Conservation (phyloP, 1,284 basidiomycete genomes). For the Papiliotrema terrestris region DNA sequence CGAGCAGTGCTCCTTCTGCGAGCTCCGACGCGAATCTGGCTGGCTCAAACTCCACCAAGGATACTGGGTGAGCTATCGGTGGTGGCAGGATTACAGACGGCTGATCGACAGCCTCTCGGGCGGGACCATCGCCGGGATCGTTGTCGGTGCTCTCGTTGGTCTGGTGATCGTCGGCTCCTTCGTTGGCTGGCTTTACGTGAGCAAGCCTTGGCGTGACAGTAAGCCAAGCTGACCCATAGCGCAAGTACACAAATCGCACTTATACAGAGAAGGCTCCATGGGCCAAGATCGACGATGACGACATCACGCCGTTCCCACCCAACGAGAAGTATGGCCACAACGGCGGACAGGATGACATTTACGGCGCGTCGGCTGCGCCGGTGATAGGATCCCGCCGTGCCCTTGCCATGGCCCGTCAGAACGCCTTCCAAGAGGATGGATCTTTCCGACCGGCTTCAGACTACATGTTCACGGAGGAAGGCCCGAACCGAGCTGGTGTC, state of each 20-base stretch:
- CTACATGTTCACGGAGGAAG: constrained; percentile 15
- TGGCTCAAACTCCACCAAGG: not conserved
- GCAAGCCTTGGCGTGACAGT: too few relatives aligned
- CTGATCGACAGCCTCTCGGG: constrained; percentile 18
- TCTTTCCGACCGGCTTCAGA: constrained; percentile 24
- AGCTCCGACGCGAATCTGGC: not conserved
- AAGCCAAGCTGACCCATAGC: not conserved
- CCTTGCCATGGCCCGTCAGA: constrained; percentile 28
- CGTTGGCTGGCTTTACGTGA: constrained; percentile 12
- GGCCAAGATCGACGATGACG: constrained; percentile 38
- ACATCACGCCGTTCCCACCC: constrained; percentile 38
- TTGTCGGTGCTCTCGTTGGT: constrained; percentile 27
- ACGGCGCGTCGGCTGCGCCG: constrained; percentile 24
- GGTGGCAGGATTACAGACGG: too few relatives aligned
- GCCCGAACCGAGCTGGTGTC: constrained; percentile 32
- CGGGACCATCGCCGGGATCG: constrained; percentile 32
- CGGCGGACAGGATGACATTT: constrained; percentile 21
- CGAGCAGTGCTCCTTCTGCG: constrained; percentile 1
- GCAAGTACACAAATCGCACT: constrained; percentile 25
- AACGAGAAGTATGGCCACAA: constrained; percentile 19
- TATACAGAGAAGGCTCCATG: constrained; percentile 29
- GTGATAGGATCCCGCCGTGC: constrained; percentile 35
- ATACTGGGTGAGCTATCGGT: not conserved
- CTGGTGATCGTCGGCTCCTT: constrained; percentile 28
- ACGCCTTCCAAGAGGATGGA: constrained; percentile 26